phyloP scores from a whole-genome alignment of 163 green algal species.

The Volvox carteri region DNA sequence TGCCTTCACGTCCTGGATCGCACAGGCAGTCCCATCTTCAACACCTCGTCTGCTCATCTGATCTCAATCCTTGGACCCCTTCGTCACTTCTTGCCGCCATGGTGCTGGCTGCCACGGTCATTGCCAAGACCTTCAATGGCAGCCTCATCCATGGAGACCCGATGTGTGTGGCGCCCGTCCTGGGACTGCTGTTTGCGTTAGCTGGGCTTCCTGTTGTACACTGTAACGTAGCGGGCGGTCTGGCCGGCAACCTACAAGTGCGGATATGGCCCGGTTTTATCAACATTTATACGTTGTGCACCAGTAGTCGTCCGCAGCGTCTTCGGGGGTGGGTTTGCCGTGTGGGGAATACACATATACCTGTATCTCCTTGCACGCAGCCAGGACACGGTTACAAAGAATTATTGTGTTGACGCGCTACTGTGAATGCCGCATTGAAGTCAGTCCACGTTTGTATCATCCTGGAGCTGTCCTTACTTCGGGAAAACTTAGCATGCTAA shows the following conservation, averaged over 20 bases:
- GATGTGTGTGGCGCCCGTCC: not conserved
- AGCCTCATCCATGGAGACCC: not conserved
- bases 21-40: too few relatives aligned
- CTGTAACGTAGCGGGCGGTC: slow-evolving; percentile 2
- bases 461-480: too few relatives aligned
- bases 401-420: not conserved
- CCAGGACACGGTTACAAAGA: not conserved
- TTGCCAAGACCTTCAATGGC: not conserved
- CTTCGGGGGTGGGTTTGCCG: too few relatives aligned
- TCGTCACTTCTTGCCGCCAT: not conserved
- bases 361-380: not conserved
- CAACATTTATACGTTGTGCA: too few relatives aligned
- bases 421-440: too few relatives aligned
- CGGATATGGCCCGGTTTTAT: not conserved
- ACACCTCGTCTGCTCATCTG: too few relatives aligned
- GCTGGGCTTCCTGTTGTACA: slow-evolving; percentile 37
- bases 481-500: too few relatives aligned
- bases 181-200: not conserved
- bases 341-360: too few relatives aligned
- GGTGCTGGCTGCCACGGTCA: not conserved
- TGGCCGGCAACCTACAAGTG: slow-evolving; percentile 6
- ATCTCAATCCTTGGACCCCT: too few relatives aligned
- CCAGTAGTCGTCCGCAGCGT: too few relatives aligned
- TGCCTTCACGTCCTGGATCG: too few relatives aligned
- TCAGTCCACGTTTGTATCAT: too few relatives aligned